A percentile compares a stretch with the other conserved stretches of the same genome.
These are phyloP conservation scores for Metschnikowia koreensis DNA, from an alignment of 805 yeast genomes.

Conservation along the genomic window DNA sequence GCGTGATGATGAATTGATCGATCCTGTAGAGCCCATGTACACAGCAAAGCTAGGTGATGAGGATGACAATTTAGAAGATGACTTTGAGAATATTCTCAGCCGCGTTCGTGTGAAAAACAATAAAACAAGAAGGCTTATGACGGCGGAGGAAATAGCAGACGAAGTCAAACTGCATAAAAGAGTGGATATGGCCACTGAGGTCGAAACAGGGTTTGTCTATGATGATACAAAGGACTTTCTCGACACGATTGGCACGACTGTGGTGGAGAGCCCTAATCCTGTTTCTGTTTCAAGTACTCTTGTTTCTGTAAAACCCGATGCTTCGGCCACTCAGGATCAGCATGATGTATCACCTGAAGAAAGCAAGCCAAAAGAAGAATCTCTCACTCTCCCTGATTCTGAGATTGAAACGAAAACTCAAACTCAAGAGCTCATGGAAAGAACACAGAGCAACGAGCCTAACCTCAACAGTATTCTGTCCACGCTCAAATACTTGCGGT, in stretches of 20 bases:
- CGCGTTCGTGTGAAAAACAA: slow-evolving; percentile 29
- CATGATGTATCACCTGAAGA: background rate
- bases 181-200: slow-evolving; percentile 17
- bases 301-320: background rate
- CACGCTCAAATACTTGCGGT: slow-evolving; percentile 17
- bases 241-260: slow-evolving; percentile 16
- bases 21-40: slow-evolving; percentile 29
- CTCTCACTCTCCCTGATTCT: background rate
- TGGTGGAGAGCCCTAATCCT: background rate
- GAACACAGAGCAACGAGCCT: background rate
- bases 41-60: slow-evolving; percentile 22
- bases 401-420: background rate
- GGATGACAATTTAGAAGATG: slow-evolving; percentile 28
- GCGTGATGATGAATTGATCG: slow-evolving; percentile 24
- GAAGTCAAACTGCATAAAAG: slow-evolving; percentile 31
- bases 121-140: slow-evolving; percentile 24
- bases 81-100: slow-evolving; percentile 31
- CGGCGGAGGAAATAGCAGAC: slow-evolving; percentile 36
- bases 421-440: background rate
- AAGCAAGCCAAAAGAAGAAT: background rate
- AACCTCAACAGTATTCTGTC: slow-evolving; percentile 12
- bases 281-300: background rate
- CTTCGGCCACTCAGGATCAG: background rate
- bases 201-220: slow-evolving; percentile 17
- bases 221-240: slow-evolving; percentile 45